Percentiles rank a stretch among this genome's conserved stretches.
Conservation (phyloP, 805 yeast genomes). For the Cyberlindnera mrakii region DNA sequence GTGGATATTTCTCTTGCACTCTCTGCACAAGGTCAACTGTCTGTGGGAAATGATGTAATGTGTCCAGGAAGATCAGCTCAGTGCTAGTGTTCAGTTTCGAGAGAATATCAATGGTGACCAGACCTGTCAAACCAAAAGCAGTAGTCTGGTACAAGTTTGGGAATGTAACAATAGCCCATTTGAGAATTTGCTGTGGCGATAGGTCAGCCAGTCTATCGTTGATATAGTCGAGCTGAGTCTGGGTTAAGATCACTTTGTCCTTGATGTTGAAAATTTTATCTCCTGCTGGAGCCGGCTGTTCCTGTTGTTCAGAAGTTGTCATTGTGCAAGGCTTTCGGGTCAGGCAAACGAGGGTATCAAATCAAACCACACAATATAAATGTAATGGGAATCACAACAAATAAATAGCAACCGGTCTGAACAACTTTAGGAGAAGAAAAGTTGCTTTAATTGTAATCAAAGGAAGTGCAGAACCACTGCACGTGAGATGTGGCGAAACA, state of each 20-base stretch:
- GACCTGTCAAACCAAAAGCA: constrained; percentile 90
- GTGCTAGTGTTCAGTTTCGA: constrained; percentile 48
- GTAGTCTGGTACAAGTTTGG: constrained; percentile 86
- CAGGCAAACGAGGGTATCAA: background rate
- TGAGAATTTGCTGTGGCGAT: constrained; percentile 65
- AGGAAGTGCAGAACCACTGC: background rate
- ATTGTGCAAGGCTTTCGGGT: background rate
- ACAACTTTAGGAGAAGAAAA: too few species aligned
- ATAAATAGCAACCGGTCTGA: background rate
- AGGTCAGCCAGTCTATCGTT: constrained; percentile 50
- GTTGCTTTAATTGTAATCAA: too few species aligned
- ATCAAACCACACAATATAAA: background rate
- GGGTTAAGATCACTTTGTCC: constrained; percentile 32
- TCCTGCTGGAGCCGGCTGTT: background rate
- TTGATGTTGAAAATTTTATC: constrained; percentile 20
- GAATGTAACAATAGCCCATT: constrained; percentile 80
- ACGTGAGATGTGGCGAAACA: constrained; percentile 1
- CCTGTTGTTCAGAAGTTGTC: background rate
- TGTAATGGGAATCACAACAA: background rate
- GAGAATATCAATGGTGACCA: constrained; percentile 81
- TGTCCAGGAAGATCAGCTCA: constrained; percentile 82
- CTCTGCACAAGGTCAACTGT: constrained; percentile 67
- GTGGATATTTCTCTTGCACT: constrained; percentile 51
- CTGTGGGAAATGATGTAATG: constrained; percentile 93
- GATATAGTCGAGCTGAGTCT: constrained; percentile 56